A percentile compares a stretch with the other conserved stretches of the same genome.
Evolutionary conservation across 116 monocot genomes (phyloP).

Genomic region (Posidonia oceanica): DNA sequence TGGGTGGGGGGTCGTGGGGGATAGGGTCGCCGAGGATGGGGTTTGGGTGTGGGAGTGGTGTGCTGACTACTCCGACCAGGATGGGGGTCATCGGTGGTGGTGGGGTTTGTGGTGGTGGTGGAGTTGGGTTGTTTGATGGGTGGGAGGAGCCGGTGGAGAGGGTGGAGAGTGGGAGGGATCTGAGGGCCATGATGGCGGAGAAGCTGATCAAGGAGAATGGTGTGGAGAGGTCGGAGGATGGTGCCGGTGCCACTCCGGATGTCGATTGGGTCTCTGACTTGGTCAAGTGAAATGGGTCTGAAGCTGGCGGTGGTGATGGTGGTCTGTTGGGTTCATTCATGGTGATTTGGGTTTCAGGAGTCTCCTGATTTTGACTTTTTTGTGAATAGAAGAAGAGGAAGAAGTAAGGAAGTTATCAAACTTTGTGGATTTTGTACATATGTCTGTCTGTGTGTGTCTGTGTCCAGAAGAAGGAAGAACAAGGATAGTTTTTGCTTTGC

Average conservation of each 20-base stretch:
- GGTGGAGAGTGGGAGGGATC: conserved; percentile 23
- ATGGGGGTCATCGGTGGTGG: neutral
- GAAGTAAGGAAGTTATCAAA: no score
- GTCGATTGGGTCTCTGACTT: conserved; percentile 18
- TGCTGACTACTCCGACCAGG: conserved; percentile 8
- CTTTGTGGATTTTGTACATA: no score
- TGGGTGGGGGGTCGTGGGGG: conserved; percentile 18
- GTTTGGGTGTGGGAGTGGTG: conserved; percentile 1
- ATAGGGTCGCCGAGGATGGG: neutral
- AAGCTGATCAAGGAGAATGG: conserved; percentile 24
- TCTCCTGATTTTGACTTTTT: no score
- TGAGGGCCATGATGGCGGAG: conserved; percentile 24
- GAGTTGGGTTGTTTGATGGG: conserved; percentile 5
- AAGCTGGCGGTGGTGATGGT: neutral
- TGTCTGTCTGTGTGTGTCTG: no score
- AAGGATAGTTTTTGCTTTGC: no score
- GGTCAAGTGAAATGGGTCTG: conserved; percentile 9
- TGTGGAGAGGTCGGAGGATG: neutral
- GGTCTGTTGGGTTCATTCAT: neutral
- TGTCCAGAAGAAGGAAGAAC: no score
- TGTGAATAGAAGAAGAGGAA: no score
- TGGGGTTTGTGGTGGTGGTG: neutral
- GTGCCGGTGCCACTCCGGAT: conserved; percentile 1
- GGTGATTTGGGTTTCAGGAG: no score
- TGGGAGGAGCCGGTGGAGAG: conserved; percentile 21